Conservation (phyloP, 164 flowering plant species). For the Aristolochia fimbriata region DNA sequence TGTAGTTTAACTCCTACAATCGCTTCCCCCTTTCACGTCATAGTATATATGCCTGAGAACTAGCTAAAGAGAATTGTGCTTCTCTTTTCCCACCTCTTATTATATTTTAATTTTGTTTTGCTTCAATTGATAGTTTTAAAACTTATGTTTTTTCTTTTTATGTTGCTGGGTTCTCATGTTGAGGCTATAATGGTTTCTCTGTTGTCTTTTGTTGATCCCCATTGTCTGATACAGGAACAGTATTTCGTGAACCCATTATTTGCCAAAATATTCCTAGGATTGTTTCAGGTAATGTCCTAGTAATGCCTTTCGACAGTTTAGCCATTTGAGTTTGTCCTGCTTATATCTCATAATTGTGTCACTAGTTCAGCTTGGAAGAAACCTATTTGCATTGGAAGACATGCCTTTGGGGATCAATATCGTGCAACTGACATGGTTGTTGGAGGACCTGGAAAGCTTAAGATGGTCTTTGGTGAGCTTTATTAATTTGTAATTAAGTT, state of each 20-base stretch:
- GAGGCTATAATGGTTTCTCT: neutral
- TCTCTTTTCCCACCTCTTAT: too few relatives aligned
- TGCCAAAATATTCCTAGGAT: conserved; percentile 84
- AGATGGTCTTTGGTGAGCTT: conserved; percentile 87
- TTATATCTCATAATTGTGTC: neutral
- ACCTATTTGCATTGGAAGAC: conserved; percentile 96
- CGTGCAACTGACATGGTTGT: conserved; percentile 88
- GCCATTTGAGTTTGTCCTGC: too few relatives aligned
- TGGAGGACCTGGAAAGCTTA: conserved; percentile 85
- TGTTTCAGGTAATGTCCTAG: conserved; percentile 46
- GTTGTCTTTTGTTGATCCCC: neutral
- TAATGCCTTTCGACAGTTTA: too few relatives aligned
- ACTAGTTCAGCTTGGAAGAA: conserved; percentile 72
- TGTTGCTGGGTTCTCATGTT: too few relatives aligned
- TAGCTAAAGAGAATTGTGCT: too few relatives aligned
- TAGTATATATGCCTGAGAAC: too few relatives aligned
- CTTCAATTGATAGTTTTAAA: too few relatives aligned
- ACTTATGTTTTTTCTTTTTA: too few relatives aligned
- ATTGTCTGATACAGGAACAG: conserved; percentile 55
- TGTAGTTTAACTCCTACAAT: too few relatives aligned
- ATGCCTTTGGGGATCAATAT: conserved; percentile 99
- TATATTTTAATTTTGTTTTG: too few relatives aligned
- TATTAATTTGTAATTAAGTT: neutral
- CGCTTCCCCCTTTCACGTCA: too few relatives aligned
- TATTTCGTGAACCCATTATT: conserved; percentile 91